Conservation (phyloP, 2,329 filamentous ascomycete species). For the Penicillium janthinellum region DNA sequence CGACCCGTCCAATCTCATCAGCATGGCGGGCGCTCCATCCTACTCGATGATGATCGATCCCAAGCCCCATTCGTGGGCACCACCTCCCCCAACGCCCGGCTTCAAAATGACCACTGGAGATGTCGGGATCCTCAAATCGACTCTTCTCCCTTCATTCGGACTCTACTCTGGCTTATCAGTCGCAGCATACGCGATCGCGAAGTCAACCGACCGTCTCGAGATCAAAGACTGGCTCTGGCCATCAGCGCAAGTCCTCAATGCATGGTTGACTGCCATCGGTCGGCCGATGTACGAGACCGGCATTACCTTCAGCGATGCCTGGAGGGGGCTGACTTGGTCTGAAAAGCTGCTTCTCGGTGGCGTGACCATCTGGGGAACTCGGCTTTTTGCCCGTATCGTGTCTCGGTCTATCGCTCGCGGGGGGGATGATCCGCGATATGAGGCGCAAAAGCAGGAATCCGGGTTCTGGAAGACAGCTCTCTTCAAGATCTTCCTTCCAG, state of each 20-base stretch:
- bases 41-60: conserved; percentile 7
- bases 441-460: conserved; percentile 52
- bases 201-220: conserved; percentile 58
- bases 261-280: conserved; percentile 63
- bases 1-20: not conserved
- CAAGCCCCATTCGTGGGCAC: conserved; percentile 1
- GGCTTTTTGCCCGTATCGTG: conserved; percentile 59
- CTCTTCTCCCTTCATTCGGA: conserved; percentile 57
- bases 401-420: conserved; percentile 53
- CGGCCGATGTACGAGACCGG: conserved; percentile 51
- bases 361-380: conserved; percentile 60
- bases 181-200: conserved; percentile 55
- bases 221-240: conserved; percentile 65
- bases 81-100: not conserved
- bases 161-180: conserved; percentile 57
- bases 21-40: conserved; percentile 3
- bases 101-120: conserved; percentile 24
- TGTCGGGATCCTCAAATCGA: conserved; percentile 56
- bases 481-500: conserved; percentile 58
- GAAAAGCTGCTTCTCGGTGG: conserved; percentile 59
- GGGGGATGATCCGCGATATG: conserved; percentile 60
- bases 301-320: conserved; percentile 50
- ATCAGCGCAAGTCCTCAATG: conserved; percentile 56
- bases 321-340: conserved; percentile 53
- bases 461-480: conserved; percentile 62